These are phyloP conservation scores for Fistulina hepatica DNA, from an alignment of 1,284 basidiomycete species.

Conservation along the genomic window DNA sequence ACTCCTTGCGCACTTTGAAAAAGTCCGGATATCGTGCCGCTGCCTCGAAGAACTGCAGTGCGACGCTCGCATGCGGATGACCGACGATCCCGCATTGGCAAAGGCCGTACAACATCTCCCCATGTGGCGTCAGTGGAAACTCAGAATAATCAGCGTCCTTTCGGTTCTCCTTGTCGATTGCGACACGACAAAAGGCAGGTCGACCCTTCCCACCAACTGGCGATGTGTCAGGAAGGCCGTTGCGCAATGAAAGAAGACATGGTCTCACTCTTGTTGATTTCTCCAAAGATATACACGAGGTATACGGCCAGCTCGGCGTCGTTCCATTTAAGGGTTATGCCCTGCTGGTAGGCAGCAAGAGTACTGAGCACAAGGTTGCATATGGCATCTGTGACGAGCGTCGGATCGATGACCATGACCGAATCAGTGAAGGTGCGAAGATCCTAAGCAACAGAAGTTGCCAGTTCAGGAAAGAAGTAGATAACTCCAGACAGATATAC, in stretches of 20 bases:
- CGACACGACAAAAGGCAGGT: slow-evolving; percentile 62
- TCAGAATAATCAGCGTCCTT: slow-evolving; percentile 70
- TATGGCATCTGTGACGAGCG: slow-evolving; percentile 67
- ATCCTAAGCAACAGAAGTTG: slow-evolving; percentile 39
- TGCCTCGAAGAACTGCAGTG: slow-evolving; percentile 91
- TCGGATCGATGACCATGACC: slow-evolving; percentile 70
- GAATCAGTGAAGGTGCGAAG: slow-evolving; percentile 77
- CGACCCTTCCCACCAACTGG: slow-evolving; percentile 64
- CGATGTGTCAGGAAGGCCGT: slow-evolving; percentile 6
- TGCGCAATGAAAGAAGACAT: slow-evolving; percentile 1
- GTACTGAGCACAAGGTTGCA: slow-evolving; percentile 64
- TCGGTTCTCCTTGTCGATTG: slow-evolving; percentile 53
- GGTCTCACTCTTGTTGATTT: slow-evolving; percentile 69
- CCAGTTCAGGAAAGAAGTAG: slow-evolving; percentile 1
- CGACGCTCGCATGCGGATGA: slow-evolving; percentile 83
- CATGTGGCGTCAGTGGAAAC: slow-evolving; percentile 83
- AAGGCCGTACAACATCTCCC: slow-evolving; percentile 81
- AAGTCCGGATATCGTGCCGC: slow-evolving; percentile 90
- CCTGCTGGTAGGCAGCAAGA: slow-evolving; percentile 54
- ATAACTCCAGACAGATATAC: slow-evolving; percentile 8
- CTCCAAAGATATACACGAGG: slow-evolving; percentile 89
- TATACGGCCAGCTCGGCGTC: slow-evolving; percentile 90
- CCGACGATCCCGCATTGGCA: slow-evolving; percentile 76
- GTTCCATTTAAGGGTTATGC: slow-evolving; percentile 73
- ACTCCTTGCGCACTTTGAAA: slow-evolving; percentile 86